phyloP scores from a whole-genome alignment of 768 basidiomycete genomes.

The Mycena rebaudengoi region DNA sequence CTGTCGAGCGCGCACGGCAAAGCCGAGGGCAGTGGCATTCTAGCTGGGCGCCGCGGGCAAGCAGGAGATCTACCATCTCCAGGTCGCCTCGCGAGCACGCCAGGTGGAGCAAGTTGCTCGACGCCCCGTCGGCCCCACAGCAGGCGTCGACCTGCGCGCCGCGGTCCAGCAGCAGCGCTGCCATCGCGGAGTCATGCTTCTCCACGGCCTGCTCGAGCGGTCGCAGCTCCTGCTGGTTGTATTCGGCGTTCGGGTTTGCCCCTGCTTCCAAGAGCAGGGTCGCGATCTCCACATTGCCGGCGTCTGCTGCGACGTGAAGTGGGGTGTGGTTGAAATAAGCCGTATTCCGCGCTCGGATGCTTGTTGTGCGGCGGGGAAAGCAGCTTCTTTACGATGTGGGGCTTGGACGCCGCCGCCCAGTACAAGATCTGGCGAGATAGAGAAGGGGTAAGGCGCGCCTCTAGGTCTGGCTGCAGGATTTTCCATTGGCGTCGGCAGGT shows the following conservation, averaged over 20 bases:
- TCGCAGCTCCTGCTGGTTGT: not conserved
- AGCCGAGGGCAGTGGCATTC: not conserved
- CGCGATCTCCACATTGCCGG: not conserved
- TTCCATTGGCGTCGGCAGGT: not conserved
- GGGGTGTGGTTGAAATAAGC: not conserved
- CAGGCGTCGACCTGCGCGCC: not conserved
- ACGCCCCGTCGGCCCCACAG: not conserved
- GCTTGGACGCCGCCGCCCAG: slow-evolving; percentile 5
- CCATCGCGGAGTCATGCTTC: not conserved
- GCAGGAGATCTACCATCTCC: not conserved
- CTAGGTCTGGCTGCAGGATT: slow-evolving; percentile 6
- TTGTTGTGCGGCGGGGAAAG: slow-evolving; percentile 3
- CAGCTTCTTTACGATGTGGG: not conserved
- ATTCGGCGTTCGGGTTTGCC: not conserved
- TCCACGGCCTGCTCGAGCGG: not conserved
- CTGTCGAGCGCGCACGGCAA: not conserved
- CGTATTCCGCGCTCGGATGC: not conserved
- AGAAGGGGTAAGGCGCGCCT: slow-evolving; percentile 7
- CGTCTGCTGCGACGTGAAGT: not conserved
- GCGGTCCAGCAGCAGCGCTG: not conserved
- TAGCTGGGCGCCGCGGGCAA: not conserved
- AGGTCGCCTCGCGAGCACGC: not conserved
- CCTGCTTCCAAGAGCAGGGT: slow-evolving; percentile 5
- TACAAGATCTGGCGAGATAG: not conserved
- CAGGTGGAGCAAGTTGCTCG: not conserved